Evolutionary conservation across 2,329 filamentous ascomycete genomes (phyloP), one percentile per base, ranked within the genome.

Genomic region (Domatiomyces catenatus): DNA sequence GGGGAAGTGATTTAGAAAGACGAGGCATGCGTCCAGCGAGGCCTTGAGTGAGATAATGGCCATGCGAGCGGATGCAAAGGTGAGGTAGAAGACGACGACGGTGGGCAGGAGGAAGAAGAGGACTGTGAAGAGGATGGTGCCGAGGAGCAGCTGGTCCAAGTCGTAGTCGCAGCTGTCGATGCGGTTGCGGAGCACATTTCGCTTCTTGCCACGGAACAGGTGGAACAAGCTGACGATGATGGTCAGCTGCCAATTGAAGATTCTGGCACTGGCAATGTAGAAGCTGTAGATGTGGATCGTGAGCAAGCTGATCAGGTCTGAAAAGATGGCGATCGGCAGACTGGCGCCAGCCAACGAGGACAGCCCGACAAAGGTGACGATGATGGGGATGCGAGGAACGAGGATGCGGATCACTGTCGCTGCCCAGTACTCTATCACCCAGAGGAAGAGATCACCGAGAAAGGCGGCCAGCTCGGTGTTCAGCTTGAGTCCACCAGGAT

Each of bases 91-190:
- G 44, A 98, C 92, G 49, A 90, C 80, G 20, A 98, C 88, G 0
- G 92, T 98, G 0, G 92, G 92, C 2, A 98, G 73, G 15, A 98
- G 75, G 66, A 96, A 98, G 69, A 94, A 94, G 1, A 98, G 76
- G 6, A 98, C 73, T 0, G 92, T 96, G 64, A 98, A 98, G 18
- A 98, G 73, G 53, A 98, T 96, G 0, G 92, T 98, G 54, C 92
- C 92, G 6, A 98, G 81, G 5, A 98, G 80, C 3, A 98, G 78
- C 68, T 98, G 93, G 64, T 98, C 92, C 20, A 98, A 77, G 64
- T 96, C 92, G 69, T 98, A 98, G 69, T 96, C 92, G 73, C 92
- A 98, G 46, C 89, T 94, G 65, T 98, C 92, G 61, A 98, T 96
- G 68, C 92, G 88, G 63, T 95, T 94, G 54, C 93, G 84, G 19